A percentile compares a stretch with the other conserved stretches of the same genome.
These are phyloP conservation scores for Aspergillus persii DNA, from an alignment of 2,329 filamentous ascomycete genomes.

Conservation along the genomic window DNA sequence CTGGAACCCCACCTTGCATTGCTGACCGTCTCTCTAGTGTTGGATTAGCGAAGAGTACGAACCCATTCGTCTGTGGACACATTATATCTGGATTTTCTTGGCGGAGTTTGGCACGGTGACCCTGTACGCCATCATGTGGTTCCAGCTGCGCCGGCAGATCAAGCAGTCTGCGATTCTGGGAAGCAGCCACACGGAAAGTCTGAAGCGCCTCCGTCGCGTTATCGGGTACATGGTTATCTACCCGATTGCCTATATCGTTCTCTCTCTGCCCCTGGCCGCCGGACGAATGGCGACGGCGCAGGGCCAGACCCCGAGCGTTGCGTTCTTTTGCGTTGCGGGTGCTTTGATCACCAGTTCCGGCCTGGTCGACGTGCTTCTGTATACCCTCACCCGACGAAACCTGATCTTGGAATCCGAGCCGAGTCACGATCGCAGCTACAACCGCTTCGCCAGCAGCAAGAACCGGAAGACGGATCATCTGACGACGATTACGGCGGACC, in stretches of 20 bases:
- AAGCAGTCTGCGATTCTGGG: conserved; percentile 36
- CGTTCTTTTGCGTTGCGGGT: conserved; percentile 53
- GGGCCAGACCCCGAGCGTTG: conserved; percentile 32
- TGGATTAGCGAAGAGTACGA: conserved; percentile 45
- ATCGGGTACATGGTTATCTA: conserved; percentile 49
- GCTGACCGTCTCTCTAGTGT: conserved; percentile 17
- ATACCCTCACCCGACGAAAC: conserved; percentile 56
- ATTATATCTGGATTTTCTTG: conserved; percentile 57
- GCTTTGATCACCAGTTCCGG: conserved; percentile 59
- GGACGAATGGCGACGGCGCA: conserved; percentile 44
- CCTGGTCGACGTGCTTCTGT: conserved; percentile 58
- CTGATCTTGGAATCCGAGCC: conserved; percentile 53
- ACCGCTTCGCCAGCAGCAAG: conserved; percentile 29
- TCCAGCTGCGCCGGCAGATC: conserved; percentile 48
- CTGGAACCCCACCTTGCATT: background rate
- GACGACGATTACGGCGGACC: conserved; percentile 30
- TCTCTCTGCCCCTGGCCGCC: conserved; percentile 62
- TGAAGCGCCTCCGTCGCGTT: conserved; percentile 42
- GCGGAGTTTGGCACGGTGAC: conserved; percentile 52
- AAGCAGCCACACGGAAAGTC: conserved; percentile 35
- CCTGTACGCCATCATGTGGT: conserved; percentile 50
- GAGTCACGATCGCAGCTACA: conserved; percentile 36
- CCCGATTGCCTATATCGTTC: conserved; percentile 55
- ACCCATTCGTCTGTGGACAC: conserved; percentile 49
- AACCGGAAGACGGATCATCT: conserved; percentile 29